These are phyloP conservation scores for Lentinula boryana DNA, from an alignment of 768 basidiomycete genomes.

Conservation along the genomic window DNA sequence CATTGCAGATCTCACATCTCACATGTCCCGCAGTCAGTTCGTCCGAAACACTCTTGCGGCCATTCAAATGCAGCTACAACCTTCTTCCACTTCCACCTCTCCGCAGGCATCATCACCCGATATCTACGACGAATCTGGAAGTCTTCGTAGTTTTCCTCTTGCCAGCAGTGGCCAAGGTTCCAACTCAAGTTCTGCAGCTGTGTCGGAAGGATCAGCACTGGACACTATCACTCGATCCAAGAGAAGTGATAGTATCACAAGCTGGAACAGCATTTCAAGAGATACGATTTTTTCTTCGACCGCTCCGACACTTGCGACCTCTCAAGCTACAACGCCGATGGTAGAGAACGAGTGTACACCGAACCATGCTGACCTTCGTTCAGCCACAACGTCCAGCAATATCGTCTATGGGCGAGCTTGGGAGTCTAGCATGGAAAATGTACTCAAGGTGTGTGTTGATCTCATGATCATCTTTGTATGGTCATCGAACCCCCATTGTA, in stretches of 20 bases:
- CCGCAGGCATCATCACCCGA: conserved; percentile 53
- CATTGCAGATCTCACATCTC: conserved; percentile 80
- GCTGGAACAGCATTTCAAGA: conserved; percentile 74
- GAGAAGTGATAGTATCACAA: conserved; percentile 77
- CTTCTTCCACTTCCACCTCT: conserved; percentile 24
- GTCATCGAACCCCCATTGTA: conserved; percentile 4
- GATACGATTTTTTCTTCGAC: conserved; percentile 46
- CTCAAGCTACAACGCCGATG: conserved; percentile 19
- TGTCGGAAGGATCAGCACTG: conserved; percentile 15
- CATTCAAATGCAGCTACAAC: conserved; percentile 73
- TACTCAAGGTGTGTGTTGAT: conserved; percentile 63
- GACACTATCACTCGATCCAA: conserved; percentile 46
- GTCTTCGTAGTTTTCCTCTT: conserved; percentile 47
- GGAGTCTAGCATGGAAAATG: conserved; percentile 81
- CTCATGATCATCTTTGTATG: background rate
- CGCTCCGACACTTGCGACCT: conserved; percentile 23
- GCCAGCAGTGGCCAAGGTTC: conserved; percentile 30
- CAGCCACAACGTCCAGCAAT: conserved; percentile 18
- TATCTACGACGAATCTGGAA: conserved; percentile 60
- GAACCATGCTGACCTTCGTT: conserved; percentile 33
- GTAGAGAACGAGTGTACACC: conserved; percentile 56
- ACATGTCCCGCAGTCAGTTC: conserved; percentile 92
- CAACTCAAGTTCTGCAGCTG: conserved; percentile 30
- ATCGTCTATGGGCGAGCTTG: conserved; percentile 60
- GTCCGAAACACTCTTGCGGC: conserved; percentile 87